Evolutionary conservation across 371 early-diverging fungal genomes (phyloP), one percentile per base, ranked within the genome.

Genomic region (Thermomucor indicae-seudaticae): DNA sequence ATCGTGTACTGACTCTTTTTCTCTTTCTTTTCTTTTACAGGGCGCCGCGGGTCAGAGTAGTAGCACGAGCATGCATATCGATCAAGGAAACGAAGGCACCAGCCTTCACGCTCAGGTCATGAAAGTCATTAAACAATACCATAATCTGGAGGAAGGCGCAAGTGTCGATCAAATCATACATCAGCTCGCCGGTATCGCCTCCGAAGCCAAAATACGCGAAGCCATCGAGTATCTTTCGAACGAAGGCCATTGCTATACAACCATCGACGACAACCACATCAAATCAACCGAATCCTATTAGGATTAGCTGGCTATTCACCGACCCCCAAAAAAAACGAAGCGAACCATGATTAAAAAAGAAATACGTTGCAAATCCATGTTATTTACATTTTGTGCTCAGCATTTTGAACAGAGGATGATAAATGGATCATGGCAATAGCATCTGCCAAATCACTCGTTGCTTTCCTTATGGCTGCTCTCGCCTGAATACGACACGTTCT

Each of bases 221-320:
- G 66, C 68, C 1, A 51, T 84, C 23, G 76, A 82, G 0, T 70
- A 57, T 51, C 67, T 89, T 17, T 44, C 55, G 7, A 55, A 58
- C 28, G 88, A 89, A 54, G 89, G 89, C 4, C 79, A 72, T 44
- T 58, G 81, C 40, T 88, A 85, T 65, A 69, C 55, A 47, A 89
- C 87, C 22, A 67, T 76, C 40, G 85, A 85, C 56, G 81, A 84
- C 8, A 58, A 72, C 19, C 83, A 87, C 51, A 58, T 79, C 49
- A 79, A 77, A 58, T 62, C 75, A 3, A 77, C 83, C 12, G 64
- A 65, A 28, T 43, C 48, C 14, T 57, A 22, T 8, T 57, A n/a
- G n/a, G n/a, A n/a, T n/a, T n/a, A n/a, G n/a, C n/a, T n/a, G n/a
- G n/a, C n/a, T n/a, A n/a, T n/a, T n/a, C n/a, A n/a, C n/a, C n/a